Base-by-base conservation (phyloP, 768 basidiomycete species). In the Agaricus sinodeliciosus region DNA sequence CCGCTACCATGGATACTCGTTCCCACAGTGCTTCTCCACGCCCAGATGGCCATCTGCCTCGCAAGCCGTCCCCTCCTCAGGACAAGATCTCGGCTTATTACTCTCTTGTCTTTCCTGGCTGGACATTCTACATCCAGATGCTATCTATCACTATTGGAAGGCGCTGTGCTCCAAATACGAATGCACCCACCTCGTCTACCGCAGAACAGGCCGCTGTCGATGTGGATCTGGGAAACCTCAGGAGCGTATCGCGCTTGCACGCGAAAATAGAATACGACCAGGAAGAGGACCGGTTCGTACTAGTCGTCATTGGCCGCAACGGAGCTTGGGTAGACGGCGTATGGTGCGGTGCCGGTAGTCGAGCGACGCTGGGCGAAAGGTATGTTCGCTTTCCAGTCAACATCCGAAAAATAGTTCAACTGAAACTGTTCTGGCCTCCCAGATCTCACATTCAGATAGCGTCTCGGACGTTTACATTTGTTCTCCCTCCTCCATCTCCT, bases 271-370 rank as follows among this genome's bases (percentile, higher is more conserved):
- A 90, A 66, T 96, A 90, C 63, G 91, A 94, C 73, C 85, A 89
- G 65, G 87, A 90, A 7, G 85, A 87, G 57, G 89, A 90, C 57
- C 82, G 87, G 48, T 96, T 94, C 65, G 84, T 90, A 13, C 79
- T 99, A 34, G 83, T 84, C 55, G 94, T 99, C 35, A 78, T 91
- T 35, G 96, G 96, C n/a, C 77, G 96, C 54, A 98, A 99, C 62
- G 96, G 96, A 11, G 94, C 94, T 15, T 97, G 94, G 88, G 93
- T 99, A 4, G 94, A 98, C 58, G 94, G 94, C 27, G 83, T 90
- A n/a, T 99, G 94, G 90, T 85, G 84, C 45, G 88, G 87, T 9
- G 85, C 89, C 58, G 92, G 94, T 13, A 86, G 87, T 55, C 81
- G 84, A 55, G 87, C 93, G n/a, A 80, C 88, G 27, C 72, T 99